These are phyloP conservation scores for Salix suchowensis DNA, from an alignment of 345 rosid species.

Conservation along the genomic window DNA sequence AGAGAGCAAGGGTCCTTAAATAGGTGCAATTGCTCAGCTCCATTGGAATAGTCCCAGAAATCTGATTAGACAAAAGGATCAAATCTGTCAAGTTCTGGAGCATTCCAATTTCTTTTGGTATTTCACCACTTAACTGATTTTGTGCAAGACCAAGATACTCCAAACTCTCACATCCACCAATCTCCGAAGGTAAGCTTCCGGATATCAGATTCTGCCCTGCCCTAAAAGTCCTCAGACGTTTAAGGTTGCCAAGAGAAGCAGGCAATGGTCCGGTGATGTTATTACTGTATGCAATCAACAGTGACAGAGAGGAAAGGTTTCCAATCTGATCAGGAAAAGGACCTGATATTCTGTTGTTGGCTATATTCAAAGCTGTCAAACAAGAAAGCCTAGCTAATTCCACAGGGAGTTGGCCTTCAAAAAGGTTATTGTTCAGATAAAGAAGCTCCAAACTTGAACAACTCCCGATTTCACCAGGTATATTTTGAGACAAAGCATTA, in stretches of 20 bases:
- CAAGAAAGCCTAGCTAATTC: conserved; percentile 46
- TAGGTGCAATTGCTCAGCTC: conserved; percentile 72
- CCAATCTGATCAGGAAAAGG: conserved; percentile 70
- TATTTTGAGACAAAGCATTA: conserved; percentile 47
- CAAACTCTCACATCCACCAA: conserved; percentile 63
- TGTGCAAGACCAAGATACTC: conserved; percentile 83
- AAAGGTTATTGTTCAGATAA: conserved; percentile 51
- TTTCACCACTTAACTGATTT: conserved; percentile 50
- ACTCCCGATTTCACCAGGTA: conserved; percentile 61
- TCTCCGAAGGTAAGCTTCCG: conserved; percentile 70
- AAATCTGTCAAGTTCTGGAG: conserved; percentile 50
- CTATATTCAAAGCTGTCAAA: conserved; percentile 51
- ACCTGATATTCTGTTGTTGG: conserved; percentile 73
- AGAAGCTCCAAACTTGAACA: conserved; percentile 57
- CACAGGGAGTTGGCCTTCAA: conserved; percentile 55
- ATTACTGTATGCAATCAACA: conserved; percentile 65
- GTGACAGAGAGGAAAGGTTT: conserved; percentile 47
- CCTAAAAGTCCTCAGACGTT: conserved; percentile 49
- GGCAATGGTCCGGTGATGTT: conserved; percentile 69
- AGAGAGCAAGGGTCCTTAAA: conserved; percentile 60
- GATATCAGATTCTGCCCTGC: conserved; percentile 86
- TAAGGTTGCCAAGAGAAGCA: conserved; percentile 56
- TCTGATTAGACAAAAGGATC: conserved; percentile 69
- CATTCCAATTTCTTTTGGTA: conserved; percentile 74
- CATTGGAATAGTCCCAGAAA: conserved; percentile 63